Evolutionary conservation across 495 filamentous ascomycete genomes (phyloP).

Genomic region (Xylaria telfairii): DNA sequence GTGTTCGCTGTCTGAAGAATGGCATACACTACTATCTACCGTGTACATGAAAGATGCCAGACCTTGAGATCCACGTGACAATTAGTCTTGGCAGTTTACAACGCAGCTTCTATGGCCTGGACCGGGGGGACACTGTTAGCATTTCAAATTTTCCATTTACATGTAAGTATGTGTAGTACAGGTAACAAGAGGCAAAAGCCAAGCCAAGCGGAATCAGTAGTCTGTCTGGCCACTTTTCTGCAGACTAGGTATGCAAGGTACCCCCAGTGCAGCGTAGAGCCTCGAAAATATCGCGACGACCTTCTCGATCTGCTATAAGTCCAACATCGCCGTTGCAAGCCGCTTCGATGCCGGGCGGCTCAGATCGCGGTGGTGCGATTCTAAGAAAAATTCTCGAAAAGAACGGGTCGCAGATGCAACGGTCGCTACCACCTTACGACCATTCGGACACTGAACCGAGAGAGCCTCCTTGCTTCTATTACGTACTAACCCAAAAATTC

Average conservation of each 20-base stretch:
- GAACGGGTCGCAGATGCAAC: slow-evolving; percentile 3
- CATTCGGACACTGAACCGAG: slow-evolving; percentile 6
- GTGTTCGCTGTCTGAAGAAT: not conserved
- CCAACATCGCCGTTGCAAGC: slow-evolving; percentile 13
- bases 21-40: not conserved
- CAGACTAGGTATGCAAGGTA: slow-evolving; percentile 18
- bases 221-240: not conserved
- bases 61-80: slow-evolving; percentile 6
- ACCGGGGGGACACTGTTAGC: not conserved
- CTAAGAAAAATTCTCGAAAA: slow-evolving; percentile 9
- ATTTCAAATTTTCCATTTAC: slow-evolving; percentile 16
- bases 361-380: slow-evolving; percentile 16
- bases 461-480: slow-evolving; percentile 15
- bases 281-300: slow-evolving; percentile 3
- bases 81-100: not conserved
- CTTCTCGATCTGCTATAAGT: slow-evolving; percentile 15
- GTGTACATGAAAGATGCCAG: not conserved
- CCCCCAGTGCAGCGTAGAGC: slow-evolving; percentile 8
- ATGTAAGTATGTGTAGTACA: no score
- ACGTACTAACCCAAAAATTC: slow-evolving; percentile 18
- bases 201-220: not conserved
- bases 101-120: not conserved
- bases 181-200: not conserved
- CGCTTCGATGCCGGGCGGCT: slow-evolving; percentile 19
- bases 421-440: slow-evolving; percentile 1